Evolutionary conservation across 164 flowering plant species (phyloP), one percentile per base, ranked within the genome.

Genomic region (Euptelea pleiosperma): DNA sequence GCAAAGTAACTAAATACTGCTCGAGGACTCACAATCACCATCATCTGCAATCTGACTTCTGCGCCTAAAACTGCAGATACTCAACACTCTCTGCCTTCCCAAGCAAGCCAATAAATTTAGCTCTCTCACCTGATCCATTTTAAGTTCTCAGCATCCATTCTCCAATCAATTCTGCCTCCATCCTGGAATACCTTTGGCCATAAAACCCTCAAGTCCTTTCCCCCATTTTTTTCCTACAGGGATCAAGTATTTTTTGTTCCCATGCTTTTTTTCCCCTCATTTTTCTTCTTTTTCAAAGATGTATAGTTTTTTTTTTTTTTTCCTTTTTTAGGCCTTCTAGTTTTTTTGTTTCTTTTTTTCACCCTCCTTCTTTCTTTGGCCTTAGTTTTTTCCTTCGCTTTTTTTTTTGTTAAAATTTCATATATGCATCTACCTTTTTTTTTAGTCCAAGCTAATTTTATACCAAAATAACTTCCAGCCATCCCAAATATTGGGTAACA

Each of bases 21-120:
- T 25, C 11, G 14, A 37, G 54, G 52, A 51, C 28, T 53, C 34
- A 60, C 36, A 28, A 18, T 35, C 71, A 63, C 54, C 63, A 59
- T 36, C 46, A 30, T 34, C 21, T n/a, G 37, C 34, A 33, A 18
- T 61, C 59, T 48, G 62, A 54, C 58, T 43, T 24, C 33, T 24
- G 65, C 62, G 58, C 42, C 16, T 33, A 60, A 44, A 31, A 55
- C 42, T 33, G 62, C 62, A 33, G 33, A 48, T 21, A 29, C 19
- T 28, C 44, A 62, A 12, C 7, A 41, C 36, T 58, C 43, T 65
- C 46, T 39, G 34, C 48, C 8, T 47, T 58, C 21, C 64, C 47
- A 60, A 60, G 48, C 47, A 45, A 21, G 14, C 15, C 42, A 55
- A 63, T 16, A 37, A 44, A 55, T 45, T 53, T 19, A 35, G 44